phyloP scores from a whole-genome alignment of 768 basidiomycete genomes.

The Leccinum ochraceum region DNA sequence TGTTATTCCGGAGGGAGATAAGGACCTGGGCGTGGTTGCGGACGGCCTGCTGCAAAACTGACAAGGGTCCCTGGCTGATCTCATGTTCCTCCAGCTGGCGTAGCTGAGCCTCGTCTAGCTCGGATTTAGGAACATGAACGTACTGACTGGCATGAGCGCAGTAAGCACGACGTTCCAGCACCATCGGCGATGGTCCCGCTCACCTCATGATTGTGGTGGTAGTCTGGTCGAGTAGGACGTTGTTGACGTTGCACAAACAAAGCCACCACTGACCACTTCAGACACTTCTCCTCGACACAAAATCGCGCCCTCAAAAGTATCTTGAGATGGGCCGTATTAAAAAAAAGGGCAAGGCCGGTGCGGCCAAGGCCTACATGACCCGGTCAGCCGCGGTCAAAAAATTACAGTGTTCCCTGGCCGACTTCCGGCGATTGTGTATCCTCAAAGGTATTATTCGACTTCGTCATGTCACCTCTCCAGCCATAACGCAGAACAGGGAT shows the following conservation, averaged over 20 bases:
- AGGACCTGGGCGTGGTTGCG: conserved; percentile 97
- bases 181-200: conserved; percentile 8
- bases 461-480: conserved; percentile 1
- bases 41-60: conserved; percentile 95
- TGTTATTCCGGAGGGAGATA: conserved; percentile 97
- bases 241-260: conserved; percentile 37
- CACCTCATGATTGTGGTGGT: conserved; percentile 35
- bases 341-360: conserved; percentile 87
- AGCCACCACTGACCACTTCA: conserved; percentile 6
- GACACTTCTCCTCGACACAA: not conserved
- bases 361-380: conserved; percentile 90
- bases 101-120: conserved; percentile 95
- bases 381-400: conserved; percentile 91
- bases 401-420: conserved; percentile 93
- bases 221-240: conserved; percentile 8
- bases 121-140: conserved; percentile 94
- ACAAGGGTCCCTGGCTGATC: conserved; percentile 96
- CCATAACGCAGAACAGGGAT: conserved; percentile 60
- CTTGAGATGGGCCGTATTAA: conserved; percentile 69
- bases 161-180: conserved; percentile 12
- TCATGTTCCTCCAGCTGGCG: conserved; percentile 97
- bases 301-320: not conserved
- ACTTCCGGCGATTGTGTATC: conserved; percentile 96
- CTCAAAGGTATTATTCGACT: conserved; percentile 70
- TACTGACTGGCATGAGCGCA: conserved; percentile 69